A percentile compares a stretch with the other conserved stretches of the same genome.
Conservation (phyloP, 306 rosid species). For the Quercus alba region DNA sequence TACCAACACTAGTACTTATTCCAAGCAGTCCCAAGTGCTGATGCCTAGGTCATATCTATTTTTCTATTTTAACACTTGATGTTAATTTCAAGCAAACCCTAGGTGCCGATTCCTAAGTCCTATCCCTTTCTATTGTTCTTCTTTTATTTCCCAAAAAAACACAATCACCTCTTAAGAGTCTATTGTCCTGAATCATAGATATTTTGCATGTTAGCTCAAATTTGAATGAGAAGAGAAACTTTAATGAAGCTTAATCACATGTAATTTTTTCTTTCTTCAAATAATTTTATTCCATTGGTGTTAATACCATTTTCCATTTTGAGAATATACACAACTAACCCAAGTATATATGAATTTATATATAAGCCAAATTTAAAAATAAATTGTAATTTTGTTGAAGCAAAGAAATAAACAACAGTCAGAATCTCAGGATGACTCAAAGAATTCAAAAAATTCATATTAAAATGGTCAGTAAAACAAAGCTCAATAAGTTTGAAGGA, state of each 20-base stretch:
- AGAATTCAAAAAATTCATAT: neutral
- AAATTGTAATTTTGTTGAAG: neutral
- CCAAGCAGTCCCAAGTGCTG: no score
- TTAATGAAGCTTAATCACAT: neutral
- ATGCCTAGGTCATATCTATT: no score
- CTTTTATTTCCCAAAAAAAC: no score
- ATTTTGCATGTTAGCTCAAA: neutral
- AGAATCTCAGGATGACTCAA: neutral
- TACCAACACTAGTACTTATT: no score
- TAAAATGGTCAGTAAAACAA: conserved; percentile 5
- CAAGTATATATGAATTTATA: neutral
- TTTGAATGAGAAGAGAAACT: neutral
- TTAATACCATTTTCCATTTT: neutral
- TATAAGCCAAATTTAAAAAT: neutral
- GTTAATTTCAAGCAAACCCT: no score
- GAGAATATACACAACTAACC: neutral
- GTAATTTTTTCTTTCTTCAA: neutral
- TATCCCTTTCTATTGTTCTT: no score
- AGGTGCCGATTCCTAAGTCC: no score
- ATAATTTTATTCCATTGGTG: neutral
- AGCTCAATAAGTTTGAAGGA: conserved; percentile 8
- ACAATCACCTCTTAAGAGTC: no score
- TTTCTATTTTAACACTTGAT: no score
- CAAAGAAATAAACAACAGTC: neutral
- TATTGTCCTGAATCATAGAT: no score